A percentile compares a stretch with the other conserved stretches of the same genome.
Conservation (phyloP, 2,329 filamentous ascomycete genomes). For the Trichoderma sp. region DNA sequence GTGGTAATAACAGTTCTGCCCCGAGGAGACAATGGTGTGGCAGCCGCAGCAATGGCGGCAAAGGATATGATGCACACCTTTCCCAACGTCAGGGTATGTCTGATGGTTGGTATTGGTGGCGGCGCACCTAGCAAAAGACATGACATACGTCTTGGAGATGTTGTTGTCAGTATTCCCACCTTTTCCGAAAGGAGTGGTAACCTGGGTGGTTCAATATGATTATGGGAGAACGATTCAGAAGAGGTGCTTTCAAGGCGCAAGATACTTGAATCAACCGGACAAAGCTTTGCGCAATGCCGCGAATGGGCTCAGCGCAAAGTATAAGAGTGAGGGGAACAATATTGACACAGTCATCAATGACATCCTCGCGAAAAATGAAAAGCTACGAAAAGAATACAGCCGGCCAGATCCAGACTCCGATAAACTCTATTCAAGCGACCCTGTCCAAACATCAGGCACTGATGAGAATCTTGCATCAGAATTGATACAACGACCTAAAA, state of each 20-base stretch:
- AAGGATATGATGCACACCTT: neutral
- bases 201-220: neutral
- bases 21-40: neutral
- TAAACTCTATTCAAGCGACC: neutral
- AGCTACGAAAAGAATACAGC: neutral
- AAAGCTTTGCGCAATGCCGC: neutral
- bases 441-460: neutral
- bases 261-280: neutral
- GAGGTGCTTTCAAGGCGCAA: neutral
- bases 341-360: neutral
- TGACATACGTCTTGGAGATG: neutral
- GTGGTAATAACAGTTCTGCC: neutral
- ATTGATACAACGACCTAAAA: fast-evolving
- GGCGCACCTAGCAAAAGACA: neutral
- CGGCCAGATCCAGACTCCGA: neutral
- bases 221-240: neutral
- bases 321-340: neutral
- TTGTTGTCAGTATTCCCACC: neutral
- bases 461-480: neutral
- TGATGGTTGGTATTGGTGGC: neutral
- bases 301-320: neutral
- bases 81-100: neutral
- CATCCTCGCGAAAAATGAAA: neutral
- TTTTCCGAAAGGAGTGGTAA: neutral
- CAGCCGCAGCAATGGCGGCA: neutral